Evolutionary conservation across 768 basidiomycete species (phyloP).

Genomic region (Hygrocybe punicea): DNA sequence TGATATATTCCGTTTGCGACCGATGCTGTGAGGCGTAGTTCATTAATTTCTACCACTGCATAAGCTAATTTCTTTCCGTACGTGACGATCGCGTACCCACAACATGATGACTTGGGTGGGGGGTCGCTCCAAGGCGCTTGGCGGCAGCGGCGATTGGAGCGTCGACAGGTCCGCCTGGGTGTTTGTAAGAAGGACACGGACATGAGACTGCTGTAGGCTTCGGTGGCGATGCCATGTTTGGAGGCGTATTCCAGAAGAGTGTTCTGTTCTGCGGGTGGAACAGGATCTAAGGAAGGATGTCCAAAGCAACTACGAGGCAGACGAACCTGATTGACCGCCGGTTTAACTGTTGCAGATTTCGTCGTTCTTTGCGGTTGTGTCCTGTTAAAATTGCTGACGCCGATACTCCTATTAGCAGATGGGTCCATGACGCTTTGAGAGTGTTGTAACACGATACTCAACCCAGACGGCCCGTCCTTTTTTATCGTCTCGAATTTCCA

Average conservation of each 20-base stretch:
- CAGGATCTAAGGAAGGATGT: conserved; percentile 35
- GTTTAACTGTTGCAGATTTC: conserved; percentile 50
- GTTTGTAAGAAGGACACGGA: conserved; percentile 21
- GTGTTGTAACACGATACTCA: not conserved
- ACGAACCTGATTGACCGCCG: conserved; percentile 71
- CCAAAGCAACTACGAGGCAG: no score
- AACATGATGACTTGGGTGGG: conserved; percentile 64
- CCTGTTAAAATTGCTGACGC: conserved; percentile 66
- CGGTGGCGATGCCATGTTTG: conserved; percentile 50
- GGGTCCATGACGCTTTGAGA: not conserved
- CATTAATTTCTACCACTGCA: not conserved
- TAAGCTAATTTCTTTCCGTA: conserved; percentile 26
- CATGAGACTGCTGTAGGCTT: conserved; percentile 56
- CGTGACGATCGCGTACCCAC: conserved; percentile 72
- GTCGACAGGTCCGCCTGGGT: conserved; percentile 65
- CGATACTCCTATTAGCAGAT: conserved; percentile 52
- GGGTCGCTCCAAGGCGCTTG: conserved; percentile 48
- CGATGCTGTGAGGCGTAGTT: conserved; percentile 44
- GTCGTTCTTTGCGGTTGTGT: conserved; percentile 50
- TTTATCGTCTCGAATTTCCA: conserved; percentile 14
- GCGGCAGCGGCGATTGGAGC: conserved; percentile 51
- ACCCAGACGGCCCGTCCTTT: not conserved
- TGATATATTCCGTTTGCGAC: conserved; percentile 65
- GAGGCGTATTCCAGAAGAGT: conserved; percentile 46
- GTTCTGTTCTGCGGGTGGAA: conserved; percentile 51